phyloP scores from a whole-genome alignment of 2,329 filamentous ascomycete species.

The Cladosporium sp. region DNA sequence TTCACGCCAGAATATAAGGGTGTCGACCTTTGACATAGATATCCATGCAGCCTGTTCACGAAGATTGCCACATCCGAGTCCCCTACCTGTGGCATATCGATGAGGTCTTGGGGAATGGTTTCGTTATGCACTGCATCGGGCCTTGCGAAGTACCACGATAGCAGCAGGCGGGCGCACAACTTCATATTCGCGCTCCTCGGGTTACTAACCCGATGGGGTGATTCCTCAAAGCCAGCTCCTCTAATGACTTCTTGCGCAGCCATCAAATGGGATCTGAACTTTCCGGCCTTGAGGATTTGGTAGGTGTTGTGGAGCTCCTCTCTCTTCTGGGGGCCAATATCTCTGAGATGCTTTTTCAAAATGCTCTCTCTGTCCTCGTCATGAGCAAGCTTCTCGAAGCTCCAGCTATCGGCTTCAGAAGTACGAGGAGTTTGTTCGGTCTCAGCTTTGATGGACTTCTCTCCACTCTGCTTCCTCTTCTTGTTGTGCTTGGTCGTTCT shows the following conservation, averaged over 20 bases:
- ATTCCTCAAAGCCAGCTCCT: not conserved
- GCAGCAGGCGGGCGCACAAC: not conserved
- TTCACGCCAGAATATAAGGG: not conserved
- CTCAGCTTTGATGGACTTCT: not conserved
- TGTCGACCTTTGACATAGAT: not conserved
- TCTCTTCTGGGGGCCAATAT: constrained; percentile 19
- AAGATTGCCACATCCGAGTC: not conserved
- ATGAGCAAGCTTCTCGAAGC: constrained; percentile 34
- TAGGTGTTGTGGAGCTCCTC: not conserved
- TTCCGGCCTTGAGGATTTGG: not conserved
- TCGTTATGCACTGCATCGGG: not conserved
- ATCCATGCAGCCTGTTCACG: not conserved
- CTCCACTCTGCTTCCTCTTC: not conserved
- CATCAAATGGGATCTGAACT: not conserved
- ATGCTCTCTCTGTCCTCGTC: constrained; percentile 40
- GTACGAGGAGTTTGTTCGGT: not conserved
- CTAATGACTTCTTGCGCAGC: no score
- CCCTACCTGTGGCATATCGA: not conserved
- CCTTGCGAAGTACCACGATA: constrained; percentile 2
- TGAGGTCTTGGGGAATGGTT: not conserved
- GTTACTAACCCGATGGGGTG: not conserved
- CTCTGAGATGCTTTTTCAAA: constrained; percentile 39
- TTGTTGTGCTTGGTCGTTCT: no score
- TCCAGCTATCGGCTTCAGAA: constrained; percentile 28
- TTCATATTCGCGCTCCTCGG: not conserved